Conservation (phyloP, 164 flowering plant genomes). For the Platanus orientalis region DNA sequence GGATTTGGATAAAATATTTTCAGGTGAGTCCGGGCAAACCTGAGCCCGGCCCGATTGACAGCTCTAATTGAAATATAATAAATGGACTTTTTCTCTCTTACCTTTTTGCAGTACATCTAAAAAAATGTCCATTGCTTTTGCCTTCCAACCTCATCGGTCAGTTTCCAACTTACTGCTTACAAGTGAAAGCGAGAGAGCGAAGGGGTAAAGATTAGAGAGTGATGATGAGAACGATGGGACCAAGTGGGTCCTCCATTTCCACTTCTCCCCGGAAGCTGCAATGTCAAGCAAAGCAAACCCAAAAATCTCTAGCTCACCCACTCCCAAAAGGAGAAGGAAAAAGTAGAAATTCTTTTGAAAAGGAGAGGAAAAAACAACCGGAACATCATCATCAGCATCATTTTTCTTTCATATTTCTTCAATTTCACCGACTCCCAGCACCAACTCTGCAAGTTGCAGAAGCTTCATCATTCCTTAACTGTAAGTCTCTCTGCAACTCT, state of each 20-base stretch:
- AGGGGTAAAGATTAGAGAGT: background rate
- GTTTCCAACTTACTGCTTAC: too few relatives aligned
- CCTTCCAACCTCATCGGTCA: too few relatives aligned
- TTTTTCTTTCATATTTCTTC: slow-evolving; percentile 15
- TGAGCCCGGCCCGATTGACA: too few relatives aligned
- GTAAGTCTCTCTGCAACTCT: slow-evolving; percentile 19
- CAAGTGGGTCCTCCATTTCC: slow-evolving; percentile 35
- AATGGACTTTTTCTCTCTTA: too few relatives aligned
- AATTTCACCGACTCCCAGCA: slow-evolving; percentile 16
- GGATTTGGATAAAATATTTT: too few relatives aligned
- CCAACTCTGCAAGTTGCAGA: slow-evolving; percentile 10
- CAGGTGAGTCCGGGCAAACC: too few relatives aligned
- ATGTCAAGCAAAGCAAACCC: slow-evolving; percentile 56
- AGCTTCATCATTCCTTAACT: slow-evolving; percentile 12
- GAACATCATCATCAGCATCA: slow-evolving; percentile 31
- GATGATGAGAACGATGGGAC: slow-evolving; percentile 22
- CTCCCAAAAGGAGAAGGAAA: slow-evolving; percentile 11
- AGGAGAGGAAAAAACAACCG: slow-evolving; percentile 9
- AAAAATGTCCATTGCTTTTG: too few relatives aligned
- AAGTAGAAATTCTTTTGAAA: slow-evolving; percentile 6
- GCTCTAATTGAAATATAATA: too few relatives aligned
- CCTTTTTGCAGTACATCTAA: too few relatives aligned
- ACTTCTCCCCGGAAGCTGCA: slow-evolving; percentile 44
- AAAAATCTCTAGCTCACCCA: slow-evolving; percentile 34
- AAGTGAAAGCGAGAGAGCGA: too few relatives aligned